Percentiles rank a stretch among this genome's conserved stretches.
Evolutionary conservation across 257 asterid species (phyloP).

Genomic region (Misopates orontium): DNA sequence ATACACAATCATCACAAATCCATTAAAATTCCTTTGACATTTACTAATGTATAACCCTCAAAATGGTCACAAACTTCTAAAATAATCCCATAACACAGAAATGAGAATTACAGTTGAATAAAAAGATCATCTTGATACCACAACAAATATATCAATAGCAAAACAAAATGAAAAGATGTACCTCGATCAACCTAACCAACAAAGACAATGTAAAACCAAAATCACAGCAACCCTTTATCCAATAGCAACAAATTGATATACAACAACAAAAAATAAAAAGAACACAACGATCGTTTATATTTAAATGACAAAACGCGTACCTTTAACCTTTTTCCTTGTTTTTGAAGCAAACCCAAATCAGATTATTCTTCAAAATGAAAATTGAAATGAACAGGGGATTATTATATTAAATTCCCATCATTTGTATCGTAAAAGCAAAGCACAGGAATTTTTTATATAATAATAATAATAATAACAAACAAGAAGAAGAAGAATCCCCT

Average conservation of each 20-base stretch:
- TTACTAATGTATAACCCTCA: slow-evolving; percentile 3
- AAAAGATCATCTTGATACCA: neutral
- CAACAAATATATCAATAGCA: too few relatives aligned
- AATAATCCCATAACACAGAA: neutral
- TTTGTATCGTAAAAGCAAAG: slow-evolving; percentile 13
- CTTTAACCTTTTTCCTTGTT: slow-evolving; percentile 24
- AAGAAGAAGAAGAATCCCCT: slow-evolving; percentile 24
- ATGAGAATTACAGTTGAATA: slow-evolving; percentile 8
- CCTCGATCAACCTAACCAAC: neutral
- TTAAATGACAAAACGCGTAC: slow-evolving; percentile 39
- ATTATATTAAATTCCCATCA: neutral
- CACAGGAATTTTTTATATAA: neutral
- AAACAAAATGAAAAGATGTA: too few relatives aligned
- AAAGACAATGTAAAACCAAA: slow-evolving; percentile 18
- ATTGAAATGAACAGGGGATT: neutral
- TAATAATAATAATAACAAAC: neutral
- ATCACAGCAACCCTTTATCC: slow-evolving; percentile 5
- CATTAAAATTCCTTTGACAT: neutral
- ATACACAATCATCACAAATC: neutral
- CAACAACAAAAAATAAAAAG: neutral
- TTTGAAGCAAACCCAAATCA: slow-evolving; percentile 31
- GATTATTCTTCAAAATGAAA: slow-evolving; percentile 13
- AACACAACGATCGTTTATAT: neutral
- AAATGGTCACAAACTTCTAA: neutral
- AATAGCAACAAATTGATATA: slow-evolving; percentile 10